These are phyloP conservation scores for Orbilia oligospora DNA, from an alignment of 2,329 filamentous ascomycete species.

Conservation along the genomic window DNA sequence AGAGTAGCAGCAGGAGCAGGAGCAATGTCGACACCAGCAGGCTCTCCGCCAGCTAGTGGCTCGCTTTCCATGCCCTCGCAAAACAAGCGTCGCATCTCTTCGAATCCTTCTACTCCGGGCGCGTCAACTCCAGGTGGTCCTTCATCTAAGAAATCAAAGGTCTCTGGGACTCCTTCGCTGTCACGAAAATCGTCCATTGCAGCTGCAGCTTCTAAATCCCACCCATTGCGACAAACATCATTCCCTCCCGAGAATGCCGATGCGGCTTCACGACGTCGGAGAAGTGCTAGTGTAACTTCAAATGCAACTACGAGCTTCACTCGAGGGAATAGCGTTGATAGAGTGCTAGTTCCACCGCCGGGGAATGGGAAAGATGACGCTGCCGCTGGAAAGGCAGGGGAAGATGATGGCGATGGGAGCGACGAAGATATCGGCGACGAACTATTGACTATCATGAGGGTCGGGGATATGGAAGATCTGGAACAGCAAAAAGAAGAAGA, in stretches of 20 bases:
- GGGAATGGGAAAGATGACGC: constrained; percentile 45
- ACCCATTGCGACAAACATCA: constrained; percentile 84
- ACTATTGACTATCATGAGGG: constrained; percentile 68
- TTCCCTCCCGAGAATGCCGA: constrained; percentile 77
- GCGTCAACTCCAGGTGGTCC: constrained; percentile 49
- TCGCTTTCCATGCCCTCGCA: constrained; percentile 46
- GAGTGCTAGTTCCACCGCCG: constrained; percentile 61
- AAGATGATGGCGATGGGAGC: constrained; percentile 74
- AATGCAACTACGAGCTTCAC: constrained; percentile 72
- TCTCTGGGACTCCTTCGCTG: constrained; percentile 47
- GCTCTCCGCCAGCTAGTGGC: constrained; percentile 50
- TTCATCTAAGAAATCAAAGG: constrained; percentile 57
- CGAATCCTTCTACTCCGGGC: constrained; percentile 50
- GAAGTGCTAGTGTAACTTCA: constrained; percentile 76
- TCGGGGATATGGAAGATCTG: constrained; percentile 74
- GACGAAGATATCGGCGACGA: constrained; percentile 71
- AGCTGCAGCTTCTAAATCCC: constrained; percentile 71
- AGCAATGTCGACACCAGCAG: constrained; percentile 57
- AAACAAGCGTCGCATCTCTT: constrained; percentile 60
- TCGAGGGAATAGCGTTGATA: constrained; percentile 69
- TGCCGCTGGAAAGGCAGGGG: constrained; percentile 69
- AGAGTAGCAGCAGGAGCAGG: neutral
- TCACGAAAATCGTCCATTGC: constrained; percentile 77
- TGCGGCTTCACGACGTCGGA: constrained; percentile 71
- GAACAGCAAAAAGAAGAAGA: constrained; percentile 79